Percentiles rank a stretch among this genome's conserved stretches.
Evolutionary conservation across 2,329 filamentous ascomycete genomes (phyloP).

Genomic region (Hypoxylon sp.): DNA sequence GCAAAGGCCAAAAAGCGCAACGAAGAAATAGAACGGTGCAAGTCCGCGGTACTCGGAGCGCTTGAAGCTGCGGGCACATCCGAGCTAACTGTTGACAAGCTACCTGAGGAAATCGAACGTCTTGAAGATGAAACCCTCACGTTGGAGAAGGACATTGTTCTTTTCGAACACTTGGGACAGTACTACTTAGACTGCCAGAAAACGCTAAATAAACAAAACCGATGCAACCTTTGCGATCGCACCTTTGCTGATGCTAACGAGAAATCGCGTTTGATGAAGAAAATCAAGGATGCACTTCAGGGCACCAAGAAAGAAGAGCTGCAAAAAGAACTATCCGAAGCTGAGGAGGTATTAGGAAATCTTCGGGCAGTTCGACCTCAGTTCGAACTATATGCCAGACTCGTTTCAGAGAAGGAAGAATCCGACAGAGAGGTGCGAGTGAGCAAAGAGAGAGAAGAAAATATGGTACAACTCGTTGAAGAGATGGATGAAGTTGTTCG

Average conservation of each 20-base stretch:
- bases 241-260: constrained; percentile 74
- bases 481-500: constrained; percentile 76
- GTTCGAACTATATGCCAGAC: constrained; percentile 81
- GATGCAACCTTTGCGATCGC: constrained; percentile 83
- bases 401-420: constrained; percentile 79
- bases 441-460: constrained; percentile 73
- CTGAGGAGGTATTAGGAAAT: constrained; percentile 66
- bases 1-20: constrained; percentile 76
- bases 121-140: constrained; percentile 71
- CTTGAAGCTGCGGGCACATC: constrained; percentile 62
- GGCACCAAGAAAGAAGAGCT: constrained; percentile 74
- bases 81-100: constrained; percentile 67
- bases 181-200: constrained; percentile 80
- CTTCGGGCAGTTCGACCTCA: constrained; percentile 75
- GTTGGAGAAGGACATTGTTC: constrained; percentile 76
- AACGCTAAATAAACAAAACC: constrained; percentile 75
- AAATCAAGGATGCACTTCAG: constrained; percentile 74
- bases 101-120: constrained; percentile 64
- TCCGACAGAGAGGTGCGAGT: constrained; percentile 74
- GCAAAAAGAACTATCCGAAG: constrained; percentile 71
- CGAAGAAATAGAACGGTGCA: constrained; percentile 72
- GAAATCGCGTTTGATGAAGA: constrained; percentile 75
- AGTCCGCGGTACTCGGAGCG: constrained; percentile 68
- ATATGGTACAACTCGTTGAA: constrained; percentile 73
- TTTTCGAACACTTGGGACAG: constrained; percentile 76